Percentiles rank a stretch among this genome's conserved stretches.
Evolutionary conservation across 371 early-diverging fungal species (phyloP).

Genomic region (Sporodiniella umbellata): DNA sequence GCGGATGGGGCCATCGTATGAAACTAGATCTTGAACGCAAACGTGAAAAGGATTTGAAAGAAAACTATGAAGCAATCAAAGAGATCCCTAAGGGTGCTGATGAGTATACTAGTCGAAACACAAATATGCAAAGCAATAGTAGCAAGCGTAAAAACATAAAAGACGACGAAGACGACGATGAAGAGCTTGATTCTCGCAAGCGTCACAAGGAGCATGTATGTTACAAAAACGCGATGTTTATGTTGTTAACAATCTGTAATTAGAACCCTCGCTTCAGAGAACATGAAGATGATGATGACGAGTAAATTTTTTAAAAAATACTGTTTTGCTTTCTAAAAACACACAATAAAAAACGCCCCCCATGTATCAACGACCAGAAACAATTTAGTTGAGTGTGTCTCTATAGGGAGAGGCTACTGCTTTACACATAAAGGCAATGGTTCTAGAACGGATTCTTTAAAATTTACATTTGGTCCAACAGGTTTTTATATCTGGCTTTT

Average conservation of each 20-base stretch:
- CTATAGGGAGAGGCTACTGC: background rate
- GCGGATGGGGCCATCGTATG: slow-evolving; percentile 93
- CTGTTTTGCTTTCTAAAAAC: background rate
- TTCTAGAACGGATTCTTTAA: slow-evolving; percentile 13
- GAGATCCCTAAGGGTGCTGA: slow-evolving; percentile 63
- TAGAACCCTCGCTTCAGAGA: slow-evolving; percentile 63
- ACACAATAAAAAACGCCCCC: background rate
- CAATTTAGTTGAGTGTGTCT: background rate
- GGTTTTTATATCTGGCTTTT: slow-evolving; percentile 34
- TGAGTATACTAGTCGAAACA: slow-evolving; percentile 47
- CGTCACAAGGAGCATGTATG: slow-evolving; percentile 46
- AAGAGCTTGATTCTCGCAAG: slow-evolving; percentile 35
- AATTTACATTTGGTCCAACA: slow-evolving; percentile 33
- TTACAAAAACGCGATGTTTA: background rate
- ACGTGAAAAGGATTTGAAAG: slow-evolving; percentile 59
- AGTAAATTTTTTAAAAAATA: slow-evolving; percentile 14
- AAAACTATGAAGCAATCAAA: slow-evolving; percentile 61
- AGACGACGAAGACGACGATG: slow-evolving; percentile 39
- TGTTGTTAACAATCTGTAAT: background rate
- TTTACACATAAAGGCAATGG: slow-evolving; percentile 2
- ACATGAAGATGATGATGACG: slow-evolving; percentile 54
- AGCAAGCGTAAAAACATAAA: slow-evolving; percentile 37
- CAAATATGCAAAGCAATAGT: slow-evolving; percentile 19
- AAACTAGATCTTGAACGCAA: slow-evolving; percentile 63
- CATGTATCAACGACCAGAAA: too few species aligned